These are phyloP conservation scores for Cryomyces antarcticus DNA, from an alignment of 495 filamentous ascomycete genomes.

Conservation along the genomic window DNA sequence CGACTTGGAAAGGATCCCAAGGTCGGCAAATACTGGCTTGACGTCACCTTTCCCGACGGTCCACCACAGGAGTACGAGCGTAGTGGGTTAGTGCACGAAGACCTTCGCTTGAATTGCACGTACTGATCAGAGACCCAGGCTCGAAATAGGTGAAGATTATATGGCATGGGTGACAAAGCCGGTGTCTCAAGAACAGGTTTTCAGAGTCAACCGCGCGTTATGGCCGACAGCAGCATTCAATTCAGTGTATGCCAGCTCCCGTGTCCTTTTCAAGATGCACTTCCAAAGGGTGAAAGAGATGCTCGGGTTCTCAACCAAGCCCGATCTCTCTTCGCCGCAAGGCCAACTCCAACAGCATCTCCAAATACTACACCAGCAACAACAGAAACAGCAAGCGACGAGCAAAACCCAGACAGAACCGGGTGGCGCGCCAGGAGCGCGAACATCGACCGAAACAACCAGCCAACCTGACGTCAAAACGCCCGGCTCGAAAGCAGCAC, in stretches of 20 bases:
- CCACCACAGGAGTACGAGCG: conserved; percentile 39
- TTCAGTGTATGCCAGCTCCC: conserved; percentile 18
- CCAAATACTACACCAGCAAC: not conserved
- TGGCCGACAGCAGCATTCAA: conserved; percentile 21
- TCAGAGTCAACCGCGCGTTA: conserved; percentile 19
- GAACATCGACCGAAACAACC: not conserved
- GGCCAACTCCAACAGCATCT: not conserved
- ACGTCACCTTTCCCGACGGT: conserved; percentile 35
- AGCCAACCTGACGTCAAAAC: not conserved
- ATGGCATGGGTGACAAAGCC: conserved; percentile 30
- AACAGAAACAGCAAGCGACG: too few species aligned
- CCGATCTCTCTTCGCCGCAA: not conserved
- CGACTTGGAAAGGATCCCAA: conserved; percentile 29
- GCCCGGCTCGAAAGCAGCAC: not conserved
- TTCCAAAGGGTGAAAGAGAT: conserved; percentile 10
- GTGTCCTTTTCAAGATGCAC: conserved; percentile 12
- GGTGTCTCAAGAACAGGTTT: conserved; percentile 20
- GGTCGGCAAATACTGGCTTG: conserved; percentile 33
- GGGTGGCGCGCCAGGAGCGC: not conserved
- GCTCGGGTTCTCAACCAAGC: conserved; percentile 4
- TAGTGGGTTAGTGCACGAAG: conserved; percentile 29
- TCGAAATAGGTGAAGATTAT: conserved; percentile 33
- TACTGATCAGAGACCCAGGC: conserved; percentile 9
- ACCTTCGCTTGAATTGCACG: not conserved
- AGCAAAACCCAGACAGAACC: not conserved